Conservation (phyloP, 805 yeast genomes). For the Suhomyces prunicola region DNA sequence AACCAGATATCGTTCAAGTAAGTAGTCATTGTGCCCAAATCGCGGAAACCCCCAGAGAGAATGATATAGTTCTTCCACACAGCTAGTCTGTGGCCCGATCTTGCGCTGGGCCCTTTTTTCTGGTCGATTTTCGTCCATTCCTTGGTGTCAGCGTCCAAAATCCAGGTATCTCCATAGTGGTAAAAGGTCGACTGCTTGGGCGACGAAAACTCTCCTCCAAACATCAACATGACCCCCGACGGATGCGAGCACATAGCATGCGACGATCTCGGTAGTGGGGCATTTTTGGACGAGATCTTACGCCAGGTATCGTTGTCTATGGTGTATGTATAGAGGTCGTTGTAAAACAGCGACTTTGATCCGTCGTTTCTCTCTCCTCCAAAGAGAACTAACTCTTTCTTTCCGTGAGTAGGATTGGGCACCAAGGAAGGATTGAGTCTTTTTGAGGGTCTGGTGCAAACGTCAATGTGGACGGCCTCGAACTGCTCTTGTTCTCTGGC, state of each 20-base stretch:
- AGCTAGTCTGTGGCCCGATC: slow-evolving; percentile 91
- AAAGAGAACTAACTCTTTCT: slow-evolving; percentile 74
- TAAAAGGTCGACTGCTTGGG: slow-evolving; percentile 95
- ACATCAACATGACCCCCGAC: slow-evolving; percentile 76
- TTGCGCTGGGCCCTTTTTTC: slow-evolving; percentile 72
- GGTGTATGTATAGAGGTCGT: slow-evolving; percentile 72
- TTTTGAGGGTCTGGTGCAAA: slow-evolving; percentile 57
- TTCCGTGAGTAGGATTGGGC: slow-evolving; percentile 70
- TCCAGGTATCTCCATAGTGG: slow-evolving; percentile 96
- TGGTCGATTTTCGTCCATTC: slow-evolving; percentile 89
- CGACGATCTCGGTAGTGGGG: slow-evolving; percentile 91
- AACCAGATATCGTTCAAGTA: slow-evolving; percentile 88
- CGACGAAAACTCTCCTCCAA: slow-evolving; percentile 96
- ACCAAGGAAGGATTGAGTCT: slow-evolving; percentile 75
- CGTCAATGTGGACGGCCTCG: slow-evolving; percentile 63
- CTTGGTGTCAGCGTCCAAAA: slow-evolving; percentile 74
- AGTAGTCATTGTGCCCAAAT: slow-evolving; percentile 77
- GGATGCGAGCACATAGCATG: slow-evolving; percentile 95
- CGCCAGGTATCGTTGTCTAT: slow-evolving; percentile 83
- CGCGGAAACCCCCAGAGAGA: slow-evolving; percentile 90
- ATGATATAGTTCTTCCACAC: slow-evolving; percentile 89
- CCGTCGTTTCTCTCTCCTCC: slow-evolving; percentile 79
- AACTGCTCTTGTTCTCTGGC: slow-evolving; percentile 78
- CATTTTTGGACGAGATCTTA: slow-evolving; percentile 69
- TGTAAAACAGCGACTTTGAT: slow-evolving; percentile 64